Base-by-base conservation (phyloP, 192 early-diverging fungal genomes). In the Backusella morwellensis region DNA sequence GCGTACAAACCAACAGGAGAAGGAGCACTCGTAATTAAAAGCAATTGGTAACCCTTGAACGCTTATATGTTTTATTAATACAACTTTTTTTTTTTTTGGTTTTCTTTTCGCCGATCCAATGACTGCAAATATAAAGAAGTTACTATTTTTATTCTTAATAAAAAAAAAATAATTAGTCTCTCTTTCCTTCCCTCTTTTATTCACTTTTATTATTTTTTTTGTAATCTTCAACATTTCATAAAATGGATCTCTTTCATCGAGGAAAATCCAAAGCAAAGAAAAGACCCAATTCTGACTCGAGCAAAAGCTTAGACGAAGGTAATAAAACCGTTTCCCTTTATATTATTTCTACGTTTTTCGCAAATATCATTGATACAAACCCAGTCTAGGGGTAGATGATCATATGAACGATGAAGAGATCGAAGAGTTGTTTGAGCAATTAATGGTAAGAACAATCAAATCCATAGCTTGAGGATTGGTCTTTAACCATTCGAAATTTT, bases 341-440 rank as follows among this genome's bases (percentile, higher is more conserved):
- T 59, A 26, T 59, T 59, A 59, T 59, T 59, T 59, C n/a, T 59
- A 59, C 54, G 8, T 12, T 26, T 23, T 23, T 59, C n/a, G 23
- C 21, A 26, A 23, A 26, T 59, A 59, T 23, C 1, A 59, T 59
- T 59, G 54, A 59, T 59, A n/a, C 50, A 66, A 78, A 70, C 26
- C 34, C 34, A 72, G 66, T 54, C 35, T 15, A 44, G 54, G 42
- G 74, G 35, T 66, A 26, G 70, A 35, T 34, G 59, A 66, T 11
- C 66, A 21, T 32, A 35, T 67, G 63, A 69, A 80, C 14, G 88
- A 89, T 75, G 75, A 77, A 50, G 86, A 87, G 67, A 80, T 89
- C 59, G 86, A 89, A 59, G 77, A 80, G 17, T 75, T 85, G 36
- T 89, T 89, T 70, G 80, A 86, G 40, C 81, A 83, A 34, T 82